phyloP scores from a whole-genome alignment of 305 asterid species.

The Andrographis paniculata region DNA sequence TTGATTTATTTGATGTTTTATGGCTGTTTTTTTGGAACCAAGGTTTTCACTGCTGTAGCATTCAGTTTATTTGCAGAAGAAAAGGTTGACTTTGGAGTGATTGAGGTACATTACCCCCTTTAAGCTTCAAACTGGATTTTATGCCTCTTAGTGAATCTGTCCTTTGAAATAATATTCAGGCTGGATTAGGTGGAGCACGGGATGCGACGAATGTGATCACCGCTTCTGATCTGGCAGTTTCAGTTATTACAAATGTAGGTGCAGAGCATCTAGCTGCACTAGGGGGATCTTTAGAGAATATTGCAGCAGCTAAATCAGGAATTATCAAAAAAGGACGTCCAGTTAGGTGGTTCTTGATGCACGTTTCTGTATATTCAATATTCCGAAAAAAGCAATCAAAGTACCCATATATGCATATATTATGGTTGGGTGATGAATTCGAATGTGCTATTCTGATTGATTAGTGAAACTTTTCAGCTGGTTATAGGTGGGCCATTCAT shows the following conservation, averaged over 20 bases:
- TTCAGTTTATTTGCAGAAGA: constrained; percentile 80
- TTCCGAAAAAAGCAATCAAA: too few relatives aligned
- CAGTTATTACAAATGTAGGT: constrained; percentile 83
- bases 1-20: constrained; percentile 14
- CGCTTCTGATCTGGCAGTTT: constrained; percentile 53
- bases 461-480: constrained; percentile 41
- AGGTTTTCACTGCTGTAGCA: constrained; percentile 89
- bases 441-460: constrained; percentile 23
- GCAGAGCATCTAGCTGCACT: constrained; percentile 94
- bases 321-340: constrained; percentile 76
- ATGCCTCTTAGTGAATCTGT: too few relatives aligned
- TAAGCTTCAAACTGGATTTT: too few relatives aligned
- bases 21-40: constrained; percentile 19
- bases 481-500: constrained; percentile 90
- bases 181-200: constrained; percentile 93
- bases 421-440: constrained; percentile 7
- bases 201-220: constrained; percentile 90
- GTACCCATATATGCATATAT: not conserved
- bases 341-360: constrained; percentile 79
- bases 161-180: constrained; percentile 48
- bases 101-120: constrained; percentile 56
- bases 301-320: constrained; percentile 88
- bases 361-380: too few relatives aligned
- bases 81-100: constrained; percentile 71
- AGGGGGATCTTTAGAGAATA: constrained; percentile 92